phyloP scores from a whole-genome alignment of 2,329 filamentous ascomycete species.

The Colletotrichum theobromicola region DNA sequence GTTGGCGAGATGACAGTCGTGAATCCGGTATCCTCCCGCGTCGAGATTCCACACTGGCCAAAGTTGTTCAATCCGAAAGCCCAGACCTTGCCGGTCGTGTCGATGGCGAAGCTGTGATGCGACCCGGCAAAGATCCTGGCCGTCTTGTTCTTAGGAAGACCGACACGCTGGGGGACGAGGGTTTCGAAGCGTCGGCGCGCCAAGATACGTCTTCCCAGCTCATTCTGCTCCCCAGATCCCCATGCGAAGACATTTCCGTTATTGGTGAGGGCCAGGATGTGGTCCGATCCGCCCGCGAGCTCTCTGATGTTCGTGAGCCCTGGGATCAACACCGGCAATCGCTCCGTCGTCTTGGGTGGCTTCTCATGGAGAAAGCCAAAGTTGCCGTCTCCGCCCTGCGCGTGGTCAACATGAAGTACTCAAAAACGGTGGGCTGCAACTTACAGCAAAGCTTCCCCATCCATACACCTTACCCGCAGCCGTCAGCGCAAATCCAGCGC shows the following conservation, averaged over 20 bases:
- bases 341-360: slow-evolving; percentile 43
- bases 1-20: slow-evolving; percentile 57
- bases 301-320: slow-evolving; percentile 55
- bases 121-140: slow-evolving; percentile 55
- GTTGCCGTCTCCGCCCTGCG: slow-evolving; percentile 45
- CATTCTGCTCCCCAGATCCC: slow-evolving; percentile 59
- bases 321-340: slow-evolving; percentile 48
- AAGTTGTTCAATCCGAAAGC: slow-evolving; percentile 77
- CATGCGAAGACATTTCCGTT: slow-evolving; percentile 59
- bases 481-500: slow-evolving; percentile 66
- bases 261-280: slow-evolving; percentile 58
- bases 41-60: slow-evolving; percentile 66
- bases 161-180: slow-evolving; percentile 46
- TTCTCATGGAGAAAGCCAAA: slow-evolving; percentile 51
- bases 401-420: background rate
- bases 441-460: slow-evolving; percentile 68
- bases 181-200: slow-evolving; percentile 53
- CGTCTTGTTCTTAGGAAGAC: slow-evolving; percentile 37
- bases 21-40: slow-evolving; percentile 9
- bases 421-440: background rate
- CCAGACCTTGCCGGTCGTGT: slow-evolving; percentile 66
- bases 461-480: slow-evolving; percentile 67
- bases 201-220: slow-evolving; percentile 47
- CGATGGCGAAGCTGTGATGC: slow-evolving; percentile 74
- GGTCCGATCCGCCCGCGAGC: slow-evolving; percentile 61